These are phyloP conservation scores for Populus tomentosa DNA, from an alignment of 441 rosid species.

Conservation along the genomic window DNA sequence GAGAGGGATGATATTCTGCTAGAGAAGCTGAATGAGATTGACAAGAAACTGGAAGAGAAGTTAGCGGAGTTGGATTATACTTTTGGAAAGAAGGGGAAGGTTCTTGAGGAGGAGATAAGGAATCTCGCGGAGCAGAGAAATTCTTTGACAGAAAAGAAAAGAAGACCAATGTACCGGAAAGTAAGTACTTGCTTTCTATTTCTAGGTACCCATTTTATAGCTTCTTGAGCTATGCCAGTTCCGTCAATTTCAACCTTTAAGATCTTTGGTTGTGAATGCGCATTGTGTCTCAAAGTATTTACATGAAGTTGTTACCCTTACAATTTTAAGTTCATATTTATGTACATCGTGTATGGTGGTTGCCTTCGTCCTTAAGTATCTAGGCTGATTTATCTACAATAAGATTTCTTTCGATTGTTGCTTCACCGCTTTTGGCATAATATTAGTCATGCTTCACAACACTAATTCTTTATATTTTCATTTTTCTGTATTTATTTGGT, in stretches of 20 bases:
- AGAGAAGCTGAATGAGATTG: slow-evolving; percentile 72
- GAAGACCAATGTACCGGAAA: slow-evolving; percentile 72
- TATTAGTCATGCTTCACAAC: neutral
- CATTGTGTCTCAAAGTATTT: neutral
- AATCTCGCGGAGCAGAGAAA: slow-evolving; percentile 93
- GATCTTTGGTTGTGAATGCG: neutral
- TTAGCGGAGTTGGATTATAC: slow-evolving; percentile 83
- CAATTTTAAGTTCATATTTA: neutral
- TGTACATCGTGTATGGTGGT: neutral
- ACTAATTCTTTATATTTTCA: neutral
- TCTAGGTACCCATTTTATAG: neutral
- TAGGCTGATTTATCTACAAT: neutral
- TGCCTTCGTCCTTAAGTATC: neutral
- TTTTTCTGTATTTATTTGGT: neutral
- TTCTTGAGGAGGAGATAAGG: slow-evolving; percentile 87
- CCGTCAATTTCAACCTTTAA: neutral
- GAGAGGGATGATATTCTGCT: slow-evolving; percentile 76
- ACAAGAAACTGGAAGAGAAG: slow-evolving; percentile 77
- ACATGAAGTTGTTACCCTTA: neutral
- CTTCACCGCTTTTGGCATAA: neutral
- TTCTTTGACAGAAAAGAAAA: slow-evolving; percentile 80
- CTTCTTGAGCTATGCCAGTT: neutral
- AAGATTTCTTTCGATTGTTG: neutral
- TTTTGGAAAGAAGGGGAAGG: slow-evolving; percentile 87
- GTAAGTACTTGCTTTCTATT: slow-evolving; percentile 33